Percentiles rank a stretch among this genome's conserved stretches.
Conservation (phyloP, 768 basidiomycete genomes). For the Naematelia encephala region DNA sequence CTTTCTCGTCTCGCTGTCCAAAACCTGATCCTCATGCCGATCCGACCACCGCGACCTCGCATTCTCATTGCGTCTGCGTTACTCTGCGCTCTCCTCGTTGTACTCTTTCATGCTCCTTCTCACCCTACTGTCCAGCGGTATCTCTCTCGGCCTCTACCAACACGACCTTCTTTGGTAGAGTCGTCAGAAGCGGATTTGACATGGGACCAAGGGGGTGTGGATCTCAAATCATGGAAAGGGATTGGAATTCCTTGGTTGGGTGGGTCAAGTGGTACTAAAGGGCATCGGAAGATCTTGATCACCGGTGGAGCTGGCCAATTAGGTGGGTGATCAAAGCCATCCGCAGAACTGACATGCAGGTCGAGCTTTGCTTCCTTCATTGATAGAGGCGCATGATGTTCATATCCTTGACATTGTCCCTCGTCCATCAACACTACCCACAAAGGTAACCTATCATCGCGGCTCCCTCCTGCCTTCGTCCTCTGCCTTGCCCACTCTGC, state of each 20-base stretch:
- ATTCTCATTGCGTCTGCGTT: not conserved
- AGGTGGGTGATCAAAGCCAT: constrained; percentile 28
- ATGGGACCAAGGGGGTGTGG: constrained; percentile 6
- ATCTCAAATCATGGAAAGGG: not conserved
- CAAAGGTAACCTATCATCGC: constrained; percentile 25
- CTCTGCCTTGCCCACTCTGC: constrained; percentile 15
- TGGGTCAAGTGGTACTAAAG: constrained; percentile 11
- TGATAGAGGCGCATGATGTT: constrained; percentile 26
- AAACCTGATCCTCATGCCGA: not conserved
- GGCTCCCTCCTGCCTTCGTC: constrained; percentile 24
- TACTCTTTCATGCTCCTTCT: not conserved
- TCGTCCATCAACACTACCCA: constrained; percentile 17
- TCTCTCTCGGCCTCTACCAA: not conserved
- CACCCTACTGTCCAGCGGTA: constrained; percentile 7
- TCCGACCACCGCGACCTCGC: not conserved
- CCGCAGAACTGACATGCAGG: constrained; percentile 19
- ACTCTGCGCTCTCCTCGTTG: not conserved
- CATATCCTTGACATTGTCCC: constrained; percentile 34
- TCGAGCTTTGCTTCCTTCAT: constrained; percentile 28
- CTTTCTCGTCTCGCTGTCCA: not conserved
- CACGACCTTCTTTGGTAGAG: constrained; percentile 7
- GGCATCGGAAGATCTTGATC: constrained; percentile 27
- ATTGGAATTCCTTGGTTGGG: constrained; percentile 1
- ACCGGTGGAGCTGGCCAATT: constrained; percentile 41
- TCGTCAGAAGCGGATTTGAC: constrained; percentile 1